Evolutionary conservation across 495 filamentous ascomycete species (phyloP), one percentile per base, ranked within the genome.

Genomic region (Xylaria sp.): DNA sequence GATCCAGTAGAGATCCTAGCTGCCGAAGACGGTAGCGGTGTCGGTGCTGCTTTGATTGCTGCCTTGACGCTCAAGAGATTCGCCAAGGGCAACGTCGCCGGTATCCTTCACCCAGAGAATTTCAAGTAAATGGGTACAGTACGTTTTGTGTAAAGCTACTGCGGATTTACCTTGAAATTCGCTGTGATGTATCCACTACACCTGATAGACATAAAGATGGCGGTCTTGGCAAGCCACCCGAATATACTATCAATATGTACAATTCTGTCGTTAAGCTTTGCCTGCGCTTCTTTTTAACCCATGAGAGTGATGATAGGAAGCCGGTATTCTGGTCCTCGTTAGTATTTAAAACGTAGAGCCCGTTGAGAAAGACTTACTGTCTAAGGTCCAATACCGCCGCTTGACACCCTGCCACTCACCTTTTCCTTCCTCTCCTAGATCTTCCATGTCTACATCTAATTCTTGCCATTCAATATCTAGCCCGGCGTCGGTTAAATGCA

Each of bases 41-140:
- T 98, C n/a, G 95, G 95, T 67, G 95, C 95, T 67, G 95, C 95
- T 0, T 82, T 98, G 58, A 97, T 98, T 85, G 95, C 95, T 19
- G 95, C 95, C 33, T 82, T 98, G 81, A 98, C 95, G 19, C 80
- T 98, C 79, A 93, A 97, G 88, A 85, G 94, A 33, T 89, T 94
- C 72, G 88, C 90, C 83, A 86, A 88, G 52, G 94, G 94, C 26
- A 93, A 94, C 77, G 71, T 90, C 76, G 91, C 90, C 41, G 94
- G 93, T 75, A 93, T 97, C 74, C 83, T 89, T 72, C 87, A 96
- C 81, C 88, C 88, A 53, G 90, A 92, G 77, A 88, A 88, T 70
- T 88, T 84, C 74, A 78, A 80, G 72, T 83, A 76, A 73, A 63
- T 7, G 24, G 29, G 19, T 14, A 40, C 17, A 37, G 46, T 6